These are phyloP conservation scores for Delonix regia DNA, from an alignment of 306 rosid species.

Conservation along the genomic window DNA sequence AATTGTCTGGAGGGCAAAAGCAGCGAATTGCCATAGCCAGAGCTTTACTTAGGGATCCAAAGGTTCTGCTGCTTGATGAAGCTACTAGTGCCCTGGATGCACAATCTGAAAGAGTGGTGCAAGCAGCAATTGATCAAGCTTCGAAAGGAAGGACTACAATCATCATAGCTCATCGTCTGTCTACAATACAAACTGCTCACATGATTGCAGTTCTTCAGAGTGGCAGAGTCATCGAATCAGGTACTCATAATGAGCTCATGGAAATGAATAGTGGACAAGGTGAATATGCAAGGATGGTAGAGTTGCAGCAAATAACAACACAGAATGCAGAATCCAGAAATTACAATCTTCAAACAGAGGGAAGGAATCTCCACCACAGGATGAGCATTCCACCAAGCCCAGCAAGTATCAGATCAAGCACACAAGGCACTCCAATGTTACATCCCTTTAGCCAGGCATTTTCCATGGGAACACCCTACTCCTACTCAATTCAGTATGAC, in stretches of 20 bases:
- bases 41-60: constrained; percentile 85
- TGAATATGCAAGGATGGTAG: constrained; percentile 75
- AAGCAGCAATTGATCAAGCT: constrained; percentile 84
- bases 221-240: constrained; percentile 72
- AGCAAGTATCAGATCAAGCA: constrained; percentile 60
- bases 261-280: constrained; percentile 55
- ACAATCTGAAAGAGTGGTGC: constrained; percentile 81
- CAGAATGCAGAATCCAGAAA: constrained; percentile 49
- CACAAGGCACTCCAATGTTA: constrained; percentile 52
- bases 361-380: constrained; percentile 50
- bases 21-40: constrained; percentile 87
- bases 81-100: constrained; percentile 87
- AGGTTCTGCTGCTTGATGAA: constrained; percentile 86
- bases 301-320: constrained; percentile 63
- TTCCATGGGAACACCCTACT: constrained; percentile 84
- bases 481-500: constrained; percentile 67
- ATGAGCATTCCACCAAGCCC: constrained; percentile 68
- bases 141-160: constrained; percentile 87
- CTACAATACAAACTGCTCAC: constrained; percentile 66
- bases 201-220: constrained; percentile 68
- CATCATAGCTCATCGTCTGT: constrained; percentile 75
- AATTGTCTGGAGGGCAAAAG: constrained; percentile 92
- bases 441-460: constrained; percentile 60
- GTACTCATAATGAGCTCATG: constrained; percentile 73
- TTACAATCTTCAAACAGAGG: constrained; percentile 47